phyloP scores from a whole-genome alignment of 2,329 filamentous ascomycete genomes.

The Exophiala sp. region DNA sequence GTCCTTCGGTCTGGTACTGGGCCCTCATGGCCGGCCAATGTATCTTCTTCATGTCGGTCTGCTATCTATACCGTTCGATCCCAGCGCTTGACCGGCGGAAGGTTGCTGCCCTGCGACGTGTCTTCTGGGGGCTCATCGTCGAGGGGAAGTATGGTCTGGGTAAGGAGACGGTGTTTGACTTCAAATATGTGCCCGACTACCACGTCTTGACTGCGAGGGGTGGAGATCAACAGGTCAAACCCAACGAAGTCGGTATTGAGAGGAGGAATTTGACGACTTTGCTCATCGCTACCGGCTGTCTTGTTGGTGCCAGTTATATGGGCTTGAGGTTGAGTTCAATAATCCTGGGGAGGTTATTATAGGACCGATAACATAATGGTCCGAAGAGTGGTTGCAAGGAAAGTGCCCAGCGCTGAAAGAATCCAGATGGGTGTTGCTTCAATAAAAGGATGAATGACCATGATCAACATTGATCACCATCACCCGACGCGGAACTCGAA shows the following conservation, averaged over 20 bases:
- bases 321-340: constrained; percentile 12
- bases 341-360: constrained; percentile 13
- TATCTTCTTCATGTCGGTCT: constrained; percentile 54
- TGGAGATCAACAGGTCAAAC: constrained; percentile 38
- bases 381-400: too few relatives aligned
- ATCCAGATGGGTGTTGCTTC: too few relatives aligned
- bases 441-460: too few relatives aligned
- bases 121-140: constrained; percentile 57
- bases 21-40: constrained; percentile 59
- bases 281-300: constrained; percentile 17
- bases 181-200: constrained; percentile 62
- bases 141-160: constrained; percentile 57
- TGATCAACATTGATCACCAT: too few relatives aligned
- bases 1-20: constrained; percentile 53
- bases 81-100: constrained; percentile 46
- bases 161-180: constrained; percentile 59
- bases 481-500: too few relatives aligned
- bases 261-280: constrained; percentile 24
- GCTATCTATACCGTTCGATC: constrained; percentile 43
- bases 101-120: constrained; percentile 46
- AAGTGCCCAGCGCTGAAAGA: too few relatives aligned
- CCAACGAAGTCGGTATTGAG: constrained; percentile 20
- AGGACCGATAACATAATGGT: too few relatives aligned
- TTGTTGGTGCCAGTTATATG: constrained; percentile 14
- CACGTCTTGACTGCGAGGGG: constrained; percentile 40